Conservation (phyloP, 2,329 filamentous ascomycete species). For the Aureobasidium sp. region DNA sequence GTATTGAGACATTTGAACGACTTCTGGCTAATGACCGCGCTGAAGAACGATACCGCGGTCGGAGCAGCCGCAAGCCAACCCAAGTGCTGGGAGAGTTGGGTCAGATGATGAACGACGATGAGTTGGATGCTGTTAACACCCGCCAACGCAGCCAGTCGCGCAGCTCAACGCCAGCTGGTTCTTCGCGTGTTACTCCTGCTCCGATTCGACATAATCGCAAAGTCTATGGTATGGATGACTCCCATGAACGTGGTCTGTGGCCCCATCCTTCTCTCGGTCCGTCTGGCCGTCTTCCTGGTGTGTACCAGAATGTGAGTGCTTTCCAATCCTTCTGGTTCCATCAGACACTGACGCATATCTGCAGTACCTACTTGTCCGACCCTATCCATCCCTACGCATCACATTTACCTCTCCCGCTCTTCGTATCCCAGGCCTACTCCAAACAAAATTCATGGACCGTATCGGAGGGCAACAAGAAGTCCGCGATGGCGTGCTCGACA, state of each 20-base stretch:
- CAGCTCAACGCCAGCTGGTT: constrained; percentile 16
- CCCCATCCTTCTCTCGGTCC: constrained; percentile 27
- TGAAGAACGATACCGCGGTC: constrained; percentile 22
- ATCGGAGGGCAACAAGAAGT: constrained; percentile 35
- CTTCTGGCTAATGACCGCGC: constrained; percentile 28
- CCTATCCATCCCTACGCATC: constrained; percentile 58
- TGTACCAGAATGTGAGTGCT: constrained; percentile 30
- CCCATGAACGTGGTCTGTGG: constrained; percentile 25
- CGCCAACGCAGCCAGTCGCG: constrained; percentile 17
- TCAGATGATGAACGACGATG: constrained; percentile 27
- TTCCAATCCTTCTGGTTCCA: neutral
- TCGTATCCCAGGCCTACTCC: constrained; percentile 59
- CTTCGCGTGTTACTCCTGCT: constrained; percentile 14
- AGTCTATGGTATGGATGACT: constrained; percentile 29
- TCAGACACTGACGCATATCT: neutral
- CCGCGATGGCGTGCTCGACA: constrained; percentile 33
- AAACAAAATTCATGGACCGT: constrained; percentile 38
- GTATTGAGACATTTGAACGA: constrained; percentile 32
- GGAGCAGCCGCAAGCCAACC: constrained; percentile 22
- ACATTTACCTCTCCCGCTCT: constrained; percentile 63
- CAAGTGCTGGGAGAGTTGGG: constrained; percentile 26
- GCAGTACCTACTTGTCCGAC: constrained; percentile 58
- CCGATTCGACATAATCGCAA: constrained; percentile 16
- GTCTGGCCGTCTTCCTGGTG: constrained; percentile 31
- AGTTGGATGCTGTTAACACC: constrained; percentile 27